phyloP scores from a whole-genome alignment of 2,329 filamentous ascomycete species.

The Cercospora zeae-maydis region DNA sequence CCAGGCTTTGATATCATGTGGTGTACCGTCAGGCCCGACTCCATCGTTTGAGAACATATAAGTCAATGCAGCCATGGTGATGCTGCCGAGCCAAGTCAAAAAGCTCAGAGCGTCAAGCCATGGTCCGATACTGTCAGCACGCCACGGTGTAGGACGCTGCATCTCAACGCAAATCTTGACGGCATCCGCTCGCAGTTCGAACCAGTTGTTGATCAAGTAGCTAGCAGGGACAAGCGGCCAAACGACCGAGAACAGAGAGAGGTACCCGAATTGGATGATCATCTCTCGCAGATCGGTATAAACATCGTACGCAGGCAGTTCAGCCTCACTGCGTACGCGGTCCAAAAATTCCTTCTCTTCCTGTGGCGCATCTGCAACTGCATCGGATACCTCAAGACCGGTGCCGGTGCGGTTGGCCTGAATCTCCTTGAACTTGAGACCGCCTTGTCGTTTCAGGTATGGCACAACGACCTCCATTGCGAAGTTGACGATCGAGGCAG shows the following conservation, averaged over 20 bases:
- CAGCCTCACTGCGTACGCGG: constrained; percentile 77
- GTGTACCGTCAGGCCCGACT: constrained; percentile 62
- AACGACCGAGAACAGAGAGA: constrained; percentile 85
- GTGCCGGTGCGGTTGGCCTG: constrained; percentile 56
- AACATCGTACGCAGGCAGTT: constrained; percentile 82
- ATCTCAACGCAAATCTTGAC: constrained; percentile 90
- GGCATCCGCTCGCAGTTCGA: constrained; percentile 88
- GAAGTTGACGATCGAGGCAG: constrained; percentile 85
- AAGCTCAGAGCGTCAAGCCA: constrained; percentile 85
- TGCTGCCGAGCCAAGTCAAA: constrained; percentile 86
- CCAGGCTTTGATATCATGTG: constrained; percentile 71
- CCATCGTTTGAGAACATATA: constrained; percentile 77
- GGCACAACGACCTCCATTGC: constrained; percentile 81
- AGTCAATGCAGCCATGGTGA: constrained; percentile 82
- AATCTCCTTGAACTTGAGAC: constrained; percentile 74
- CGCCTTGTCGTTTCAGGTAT: constrained; percentile 73
- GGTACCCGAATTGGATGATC: constrained; percentile 78
- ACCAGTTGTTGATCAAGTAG: constrained; percentile 93
- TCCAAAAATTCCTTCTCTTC: constrained; percentile 78
- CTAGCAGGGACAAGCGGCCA: constrained; percentile 91
- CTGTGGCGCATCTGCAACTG: constrained; percentile 59
- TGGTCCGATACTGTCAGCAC: constrained; percentile 89
- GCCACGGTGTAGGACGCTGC: constrained; percentile 82
- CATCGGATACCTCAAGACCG: constrained; percentile 35
- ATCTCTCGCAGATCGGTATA: constrained; percentile 89